Conservation (phyloP, 1,139 yeast species). For the Saccharomyces hybrid region DNA sequence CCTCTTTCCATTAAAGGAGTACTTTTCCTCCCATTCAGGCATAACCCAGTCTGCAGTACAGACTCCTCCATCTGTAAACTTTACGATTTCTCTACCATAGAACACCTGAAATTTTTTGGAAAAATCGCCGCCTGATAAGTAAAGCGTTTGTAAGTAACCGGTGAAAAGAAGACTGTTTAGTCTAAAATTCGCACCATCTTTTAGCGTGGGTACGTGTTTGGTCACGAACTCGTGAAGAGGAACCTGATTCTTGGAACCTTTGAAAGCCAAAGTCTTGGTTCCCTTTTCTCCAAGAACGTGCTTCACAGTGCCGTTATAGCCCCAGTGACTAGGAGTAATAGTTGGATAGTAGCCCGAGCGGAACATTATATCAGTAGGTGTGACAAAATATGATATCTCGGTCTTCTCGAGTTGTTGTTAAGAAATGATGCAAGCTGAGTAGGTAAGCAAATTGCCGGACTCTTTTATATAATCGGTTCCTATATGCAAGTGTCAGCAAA, state of each 20-base stretch:
- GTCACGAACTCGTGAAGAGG: slow-evolving; percentile 34
- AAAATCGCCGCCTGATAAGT: slow-evolving; percentile 48
- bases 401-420: not conserved
- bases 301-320: slow-evolving; percentile 37
- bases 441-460: not conserved
- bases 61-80: slow-evolving; percentile 53
- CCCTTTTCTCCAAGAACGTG: slow-evolving; percentile 25
- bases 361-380: not conserved
- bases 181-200: slow-evolving; percentile 40
- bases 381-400: not conserved
- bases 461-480: not conserved
- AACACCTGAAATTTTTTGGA: slow-evolving; percentile 46
- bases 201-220: slow-evolving; percentile 37
- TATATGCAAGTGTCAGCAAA: not conserved
- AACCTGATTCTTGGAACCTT: slow-evolving; percentile 19
- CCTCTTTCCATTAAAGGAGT: slow-evolving; percentile 25
- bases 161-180: slow-evolving; percentile 56
- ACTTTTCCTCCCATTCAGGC: slow-evolving; percentile 29
- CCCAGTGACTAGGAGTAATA: slow-evolving; percentile 27
- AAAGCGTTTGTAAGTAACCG: slow-evolving; percentile 68
- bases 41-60: slow-evolving; percentile 72
- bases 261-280: slow-evolving; percentile 36
- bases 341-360: slow-evolving; percentile 10
- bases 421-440: not conserved
- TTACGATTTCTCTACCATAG: slow-evolving; percentile 66